Base-by-base conservation (phyloP, 1,284 basidiomycete genomes). In the Cutaneotrichosporon sp. region DNA sequence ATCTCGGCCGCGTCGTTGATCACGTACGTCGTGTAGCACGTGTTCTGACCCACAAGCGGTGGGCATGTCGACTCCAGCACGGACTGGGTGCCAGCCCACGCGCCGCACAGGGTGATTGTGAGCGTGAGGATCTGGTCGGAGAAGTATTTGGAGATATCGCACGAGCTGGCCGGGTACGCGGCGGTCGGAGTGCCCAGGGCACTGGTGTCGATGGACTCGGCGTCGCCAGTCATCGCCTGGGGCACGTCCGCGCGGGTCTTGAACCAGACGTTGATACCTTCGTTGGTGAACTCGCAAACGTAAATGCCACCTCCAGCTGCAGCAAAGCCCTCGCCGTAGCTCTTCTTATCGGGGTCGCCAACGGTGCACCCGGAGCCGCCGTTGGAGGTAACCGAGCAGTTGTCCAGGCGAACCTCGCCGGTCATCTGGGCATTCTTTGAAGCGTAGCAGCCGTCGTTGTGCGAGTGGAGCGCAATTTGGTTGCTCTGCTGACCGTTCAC, bases 81-180 rank as follows among this genome's bases (percentile, higher is more conserved):
- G 27, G 71, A 62, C 5, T 80, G 33, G n/a, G 74, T 68, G 6
- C 81, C 82, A 4, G 83, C 67, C 79, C 80, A 83, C 55, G 72
- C 72, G 22, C 82, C 74, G 54, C 87, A 89, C 11, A 88, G 79
- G 1, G 86, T 85, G 55, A 87, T 87, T 67, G 85, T 82, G 59
- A 88, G 82, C 63, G 90, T 86, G 42, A 88, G 77, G 50, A 81
- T 77, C 64, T 88, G 85, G 0, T 83, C 58, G 14, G 78, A 68
- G 70, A 90, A 89, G 74, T 79, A 85, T 32, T 76, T 68, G 49
- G 75, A 71, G 29, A 86, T 78, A 46, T 80, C 74, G 68, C 87
- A 89, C 14, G 79, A 77, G 8, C 78, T 74, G 5, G 79, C 72
- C 1, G 83, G 80, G 79, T 83, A 89, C 61, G 84, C 84, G 0